Conservation (phyloP, 2,329 filamentous ascomycete genomes). For the Aspergillus terreus region DNA sequence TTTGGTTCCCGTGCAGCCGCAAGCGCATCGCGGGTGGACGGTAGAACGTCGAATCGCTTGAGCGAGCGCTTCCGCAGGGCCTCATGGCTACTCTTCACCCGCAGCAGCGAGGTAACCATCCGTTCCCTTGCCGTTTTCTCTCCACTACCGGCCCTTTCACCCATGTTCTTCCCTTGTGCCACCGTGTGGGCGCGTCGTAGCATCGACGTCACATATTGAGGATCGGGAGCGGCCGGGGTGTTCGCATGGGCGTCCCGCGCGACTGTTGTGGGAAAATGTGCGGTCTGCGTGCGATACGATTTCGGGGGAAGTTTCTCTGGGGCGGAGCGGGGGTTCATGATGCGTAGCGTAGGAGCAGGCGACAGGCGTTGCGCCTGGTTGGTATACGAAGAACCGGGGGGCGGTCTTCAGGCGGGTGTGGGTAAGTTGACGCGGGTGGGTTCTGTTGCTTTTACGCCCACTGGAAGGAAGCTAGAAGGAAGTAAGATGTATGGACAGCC, state of each 20-base stretch:
- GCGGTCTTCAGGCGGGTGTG: too few species aligned
- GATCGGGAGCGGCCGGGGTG: constrained; percentile 10
- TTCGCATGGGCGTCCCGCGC: constrained; percentile 14
- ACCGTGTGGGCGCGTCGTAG: constrained; percentile 39
- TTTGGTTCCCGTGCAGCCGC: constrained; percentile 63
- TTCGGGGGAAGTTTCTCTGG: constrained; percentile 5
- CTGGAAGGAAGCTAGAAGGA: constrained; percentile 8
- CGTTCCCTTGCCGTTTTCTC: constrained; percentile 31
- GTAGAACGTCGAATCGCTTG: constrained; percentile 46
- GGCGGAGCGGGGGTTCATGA: constrained; percentile 10
- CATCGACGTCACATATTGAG: constrained; percentile 20
- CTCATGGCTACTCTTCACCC: constrained; percentile 53
- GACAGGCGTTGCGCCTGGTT: neutral
- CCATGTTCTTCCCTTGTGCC: constrained; percentile 28
- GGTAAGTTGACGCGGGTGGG: too few species aligned
- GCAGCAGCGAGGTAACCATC: constrained; percentile 33
- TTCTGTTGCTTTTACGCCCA: neutral
- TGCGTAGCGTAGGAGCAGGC: neutral
- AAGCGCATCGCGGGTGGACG: constrained; percentile 54
- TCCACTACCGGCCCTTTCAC: constrained; percentile 26
- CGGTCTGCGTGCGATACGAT: constrained; percentile 11
- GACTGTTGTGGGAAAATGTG: constrained; percentile 7
- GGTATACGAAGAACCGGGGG: neutral
- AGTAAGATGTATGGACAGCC: constrained; percentile 19
- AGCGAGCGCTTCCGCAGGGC: constrained; percentile 37